A percentile compares a stretch with the other conserved stretches of the same genome.
Conservation (phyloP, 2,329 filamentous ascomycete species). For the Aspergillus calidoustus region DNA sequence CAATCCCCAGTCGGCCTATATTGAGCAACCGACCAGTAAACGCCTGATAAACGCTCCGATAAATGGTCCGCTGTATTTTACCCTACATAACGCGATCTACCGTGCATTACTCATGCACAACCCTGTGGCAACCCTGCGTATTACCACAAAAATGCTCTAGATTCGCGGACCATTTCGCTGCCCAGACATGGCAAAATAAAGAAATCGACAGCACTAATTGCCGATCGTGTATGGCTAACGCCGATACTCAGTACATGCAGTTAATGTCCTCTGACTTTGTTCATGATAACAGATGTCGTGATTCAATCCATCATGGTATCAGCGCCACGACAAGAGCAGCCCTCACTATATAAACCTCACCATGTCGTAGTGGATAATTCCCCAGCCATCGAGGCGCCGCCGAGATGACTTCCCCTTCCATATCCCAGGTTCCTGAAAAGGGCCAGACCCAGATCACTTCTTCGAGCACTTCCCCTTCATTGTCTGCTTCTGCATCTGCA, state of each 20-base stretch:
- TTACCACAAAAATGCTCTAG: neutral
- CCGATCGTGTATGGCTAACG: neutral
- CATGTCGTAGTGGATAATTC: neutral
- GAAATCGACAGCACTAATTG: neutral
- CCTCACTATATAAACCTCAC: neutral
- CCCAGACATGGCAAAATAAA: neutral
- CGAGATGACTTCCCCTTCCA: neutral
- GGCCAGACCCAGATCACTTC: neutral
- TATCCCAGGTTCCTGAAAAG: neutral
- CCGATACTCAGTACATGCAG: neutral
- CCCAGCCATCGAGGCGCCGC: neutral
- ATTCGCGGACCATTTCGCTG: neutral
- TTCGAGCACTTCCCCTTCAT: neutral
- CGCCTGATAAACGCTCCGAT: neutral
- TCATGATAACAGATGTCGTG: slow-evolving; percentile 25
- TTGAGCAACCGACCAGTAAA: neutral
- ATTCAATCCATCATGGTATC: slow-evolving; percentile 32
- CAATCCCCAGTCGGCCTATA: slow-evolving; percentile 1
- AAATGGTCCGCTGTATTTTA: neutral
- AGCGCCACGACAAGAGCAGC: neutral
- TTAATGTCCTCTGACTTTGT: neutral
- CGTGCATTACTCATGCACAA: neutral
- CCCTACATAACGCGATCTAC: neutral
- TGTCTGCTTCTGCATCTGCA: neutral
- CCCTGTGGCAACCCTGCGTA: neutral